Percentiles rank a stretch among this genome's conserved stretches.
phyloP scores from a whole-genome alignment of 192 early-diverging fungal genomes.

The Phlyctochytrium arcticum region DNA sequence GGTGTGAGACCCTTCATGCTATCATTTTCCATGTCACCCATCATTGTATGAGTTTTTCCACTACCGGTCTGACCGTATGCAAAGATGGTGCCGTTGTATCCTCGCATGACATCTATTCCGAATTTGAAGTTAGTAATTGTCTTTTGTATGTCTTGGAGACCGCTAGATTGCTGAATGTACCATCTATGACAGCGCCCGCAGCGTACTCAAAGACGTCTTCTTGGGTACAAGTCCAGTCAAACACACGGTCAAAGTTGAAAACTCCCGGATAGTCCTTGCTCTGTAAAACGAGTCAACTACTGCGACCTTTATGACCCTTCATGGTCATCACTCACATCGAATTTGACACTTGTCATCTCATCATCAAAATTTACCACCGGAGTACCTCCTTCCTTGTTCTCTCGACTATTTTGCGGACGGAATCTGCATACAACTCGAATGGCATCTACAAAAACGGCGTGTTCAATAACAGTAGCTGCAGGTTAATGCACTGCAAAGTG shows the following conservation, averaged over 20 bases:
- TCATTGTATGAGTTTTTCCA: conserved; percentile 76
- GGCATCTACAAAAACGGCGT: conserved; percentile 14
- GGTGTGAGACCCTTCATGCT: conserved; percentile 93
- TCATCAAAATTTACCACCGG: conserved; percentile 78
- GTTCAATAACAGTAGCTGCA: not conserved
- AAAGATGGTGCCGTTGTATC: conserved; percentile 99
- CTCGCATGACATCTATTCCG: conserved; percentile 81
- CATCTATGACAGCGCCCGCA: conserved; percentile 87
- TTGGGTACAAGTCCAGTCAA: conserved; percentile 80
- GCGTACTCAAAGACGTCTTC: conserved; percentile 87
- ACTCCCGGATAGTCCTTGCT: conserved; percentile 56
- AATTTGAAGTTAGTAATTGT: not conserved
- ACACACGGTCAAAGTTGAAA: conserved; percentile 91
- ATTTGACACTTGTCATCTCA: conserved; percentile 63
- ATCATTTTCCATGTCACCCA: conserved; percentile 91
- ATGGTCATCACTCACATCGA: conserved; percentile 47
- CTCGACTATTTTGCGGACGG: conserved; percentile 89
- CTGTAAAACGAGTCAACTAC: conserved; percentile 11
- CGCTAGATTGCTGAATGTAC: conserved; percentile 46
- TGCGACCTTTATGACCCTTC: conserved; percentile 46
- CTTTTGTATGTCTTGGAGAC: not conserved
- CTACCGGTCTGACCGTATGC: conserved; percentile 99
- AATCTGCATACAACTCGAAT: conserved; percentile 98
- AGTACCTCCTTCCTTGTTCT: conserved; percentile 86
- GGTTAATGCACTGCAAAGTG: not conserved